Conservation (phyloP, 805 yeast species). For the Priceomyces melissophilus region DNA sequence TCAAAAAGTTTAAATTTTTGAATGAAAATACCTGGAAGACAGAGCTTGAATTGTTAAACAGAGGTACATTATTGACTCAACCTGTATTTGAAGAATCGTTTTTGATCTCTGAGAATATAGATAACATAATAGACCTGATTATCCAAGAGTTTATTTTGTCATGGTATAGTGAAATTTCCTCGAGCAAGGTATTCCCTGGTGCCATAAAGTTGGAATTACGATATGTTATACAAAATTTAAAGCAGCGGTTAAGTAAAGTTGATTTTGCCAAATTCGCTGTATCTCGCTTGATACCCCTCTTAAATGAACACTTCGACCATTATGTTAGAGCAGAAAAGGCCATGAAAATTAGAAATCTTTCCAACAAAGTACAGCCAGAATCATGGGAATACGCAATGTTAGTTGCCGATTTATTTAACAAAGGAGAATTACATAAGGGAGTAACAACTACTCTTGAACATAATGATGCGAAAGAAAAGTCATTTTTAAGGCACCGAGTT, state of each 20-base stretch:
- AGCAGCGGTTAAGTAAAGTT: constrained; percentile 35
- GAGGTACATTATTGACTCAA: constrained; percentile 3
- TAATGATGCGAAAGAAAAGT: constrained; percentile 40
- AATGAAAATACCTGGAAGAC: constrained; percentile 11
- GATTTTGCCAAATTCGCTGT: constrained; percentile 61
- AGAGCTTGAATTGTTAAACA: constrained; percentile 11
- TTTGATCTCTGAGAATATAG: constrained; percentile 50
- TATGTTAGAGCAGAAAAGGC: constrained; percentile 44
- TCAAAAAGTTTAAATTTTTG: no score
- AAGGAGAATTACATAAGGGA: constrained; percentile 59
- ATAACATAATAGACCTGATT: constrained; percentile 46
- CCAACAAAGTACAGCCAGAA: constrained; percentile 8
- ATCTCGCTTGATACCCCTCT: constrained; percentile 55
- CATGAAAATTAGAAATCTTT: constrained; percentile 21
- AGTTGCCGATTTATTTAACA: constrained; percentile 42
- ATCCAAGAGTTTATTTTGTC: constrained; percentile 50
- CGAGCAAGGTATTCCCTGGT: constrained; percentile 26
- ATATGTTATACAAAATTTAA: constrained; percentile 38
- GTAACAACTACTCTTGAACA: constrained; percentile 32
- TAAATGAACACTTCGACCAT: constrained; percentile 60
- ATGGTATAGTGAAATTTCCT: constrained; percentile 53
- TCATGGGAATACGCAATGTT: constrained; percentile 36
- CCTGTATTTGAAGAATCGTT: constrained; percentile 47
- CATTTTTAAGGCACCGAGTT: constrained; percentile 45
- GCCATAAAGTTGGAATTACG: constrained; percentile 45